A percentile compares a stretch with the other conserved stretches of the same genome.
Evolutionary conservation across 345 rosid species (phyloP).

Genomic region (Hypericum perforatum): DNA sequence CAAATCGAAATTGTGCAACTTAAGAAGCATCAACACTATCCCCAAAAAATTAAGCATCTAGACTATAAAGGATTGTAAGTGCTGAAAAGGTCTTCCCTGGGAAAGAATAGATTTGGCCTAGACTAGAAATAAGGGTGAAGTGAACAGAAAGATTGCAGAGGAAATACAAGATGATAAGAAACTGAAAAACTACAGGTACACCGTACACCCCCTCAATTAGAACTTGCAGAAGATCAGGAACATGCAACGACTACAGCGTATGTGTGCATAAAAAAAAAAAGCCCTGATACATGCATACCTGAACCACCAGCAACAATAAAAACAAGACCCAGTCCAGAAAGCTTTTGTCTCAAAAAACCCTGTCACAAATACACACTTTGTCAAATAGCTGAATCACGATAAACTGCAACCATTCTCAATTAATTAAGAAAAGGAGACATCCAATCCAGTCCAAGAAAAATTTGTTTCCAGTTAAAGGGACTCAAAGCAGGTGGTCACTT

Average conservation of each 20-base stretch:
- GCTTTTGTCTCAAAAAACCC: conserved; percentile 86
- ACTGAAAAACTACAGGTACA: no score
- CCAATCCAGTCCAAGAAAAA: neutral
- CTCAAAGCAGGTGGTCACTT: neutral
- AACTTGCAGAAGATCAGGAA: no score
- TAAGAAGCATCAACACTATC: neutral
- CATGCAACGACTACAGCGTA: neutral
- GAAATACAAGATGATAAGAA: no score
- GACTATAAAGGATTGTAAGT: no score
- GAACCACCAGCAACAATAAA: conserved; percentile 93
- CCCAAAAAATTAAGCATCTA: no score
- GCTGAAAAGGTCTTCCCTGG: no score
- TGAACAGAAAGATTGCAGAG: no score
- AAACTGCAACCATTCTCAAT: conserved; percentile 2
- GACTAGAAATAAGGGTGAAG: no score
- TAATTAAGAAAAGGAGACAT: conserved; percentile 5
- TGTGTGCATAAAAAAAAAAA: no score
- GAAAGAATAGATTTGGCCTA: no score
- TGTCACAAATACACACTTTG: conserved; percentile 18
- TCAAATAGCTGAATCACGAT: conserved; percentile 7
- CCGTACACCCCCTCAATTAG: no score
- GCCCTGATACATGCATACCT: conserved; percentile 38
- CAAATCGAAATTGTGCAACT: neutral
- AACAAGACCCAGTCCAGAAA: conserved; percentile 93
- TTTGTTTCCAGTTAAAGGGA: neutral